phyloP scores from a whole-genome alignment of 2,329 filamentous ascomycete species.

The Helotiales sp. region DNA sequence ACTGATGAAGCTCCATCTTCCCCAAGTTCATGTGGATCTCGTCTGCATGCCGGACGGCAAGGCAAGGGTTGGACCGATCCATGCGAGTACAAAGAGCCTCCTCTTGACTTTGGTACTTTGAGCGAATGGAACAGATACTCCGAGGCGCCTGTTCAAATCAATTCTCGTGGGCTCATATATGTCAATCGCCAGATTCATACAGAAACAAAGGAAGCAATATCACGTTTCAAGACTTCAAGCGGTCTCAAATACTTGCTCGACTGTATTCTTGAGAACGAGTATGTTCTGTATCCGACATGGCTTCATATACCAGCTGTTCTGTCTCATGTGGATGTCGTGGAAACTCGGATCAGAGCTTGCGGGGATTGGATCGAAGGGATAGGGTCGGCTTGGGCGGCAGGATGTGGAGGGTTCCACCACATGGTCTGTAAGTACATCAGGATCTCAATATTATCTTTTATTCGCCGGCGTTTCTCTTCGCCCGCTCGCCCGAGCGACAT shows the following conservation, averaged over 20 bases:
- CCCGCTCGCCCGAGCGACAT: no score
- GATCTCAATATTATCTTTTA: no score
- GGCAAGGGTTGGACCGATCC: background rate
- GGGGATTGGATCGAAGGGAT: background rate
- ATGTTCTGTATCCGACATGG: background rate
- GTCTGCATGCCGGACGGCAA: background rate
- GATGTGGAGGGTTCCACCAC: background rate
- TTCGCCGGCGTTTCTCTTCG: no score
- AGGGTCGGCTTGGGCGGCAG: background rate
- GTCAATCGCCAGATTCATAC: background rate
- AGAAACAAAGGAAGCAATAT: background rate
- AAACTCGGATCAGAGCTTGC: background rate
- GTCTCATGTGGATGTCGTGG: background rate
- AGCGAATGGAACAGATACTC: constrained; percentile 3
- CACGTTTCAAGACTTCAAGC: background rate
- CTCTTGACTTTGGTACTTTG: background rate
- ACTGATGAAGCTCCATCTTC: background rate
- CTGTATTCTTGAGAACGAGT: constrained; percentile 1
- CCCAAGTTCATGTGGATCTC: background rate
- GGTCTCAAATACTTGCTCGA: background rate
- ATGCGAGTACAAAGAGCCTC: background rate
- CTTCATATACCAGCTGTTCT: background rate
- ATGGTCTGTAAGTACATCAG: no score
- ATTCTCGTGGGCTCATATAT: background rate
- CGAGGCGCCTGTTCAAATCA: background rate